Percentiles rank a stretch among this genome's conserved stretches.
phyloP scores from a whole-genome alignment of 345 rosid species.

The Bruguiera parviflora region DNA sequence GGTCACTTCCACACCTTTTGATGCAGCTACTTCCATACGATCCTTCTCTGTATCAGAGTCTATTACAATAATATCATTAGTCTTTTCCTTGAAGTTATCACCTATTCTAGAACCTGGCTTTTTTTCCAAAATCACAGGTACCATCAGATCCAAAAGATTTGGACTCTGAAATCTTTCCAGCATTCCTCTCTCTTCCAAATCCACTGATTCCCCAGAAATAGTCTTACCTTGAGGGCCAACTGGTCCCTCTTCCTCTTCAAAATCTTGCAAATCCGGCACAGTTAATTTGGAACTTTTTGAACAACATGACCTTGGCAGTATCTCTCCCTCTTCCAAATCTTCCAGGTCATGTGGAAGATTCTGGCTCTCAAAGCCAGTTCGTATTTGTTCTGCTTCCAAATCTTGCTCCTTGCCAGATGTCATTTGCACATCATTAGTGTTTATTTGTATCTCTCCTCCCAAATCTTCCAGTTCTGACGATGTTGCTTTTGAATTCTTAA shows the following conservation, averaged over 20 bases:
- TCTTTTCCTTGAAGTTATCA: not conserved
- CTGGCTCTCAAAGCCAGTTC: not conserved
- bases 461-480: not conserved
- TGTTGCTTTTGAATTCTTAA: not conserved
- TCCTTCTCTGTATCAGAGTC: constrained; percentile 4
- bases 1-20: not conserved
- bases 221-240: too few relatives aligned
- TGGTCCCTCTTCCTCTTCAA: not conserved
- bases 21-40: not conserved
- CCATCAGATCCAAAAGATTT: not conserved
- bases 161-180: not conserved
- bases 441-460: constrained; percentile 4
- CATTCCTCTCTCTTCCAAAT: constrained; percentile 8
- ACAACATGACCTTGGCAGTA: not conserved
- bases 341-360: not conserved
- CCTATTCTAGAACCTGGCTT: not conserved
- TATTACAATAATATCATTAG: not conserved
- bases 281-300: not conserved
- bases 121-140: not conserved
- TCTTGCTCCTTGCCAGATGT: not conserved
- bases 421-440: not conserved
- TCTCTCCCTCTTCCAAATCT: constrained; percentile 15
- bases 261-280: not conserved
- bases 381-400: constrained; percentile 3
- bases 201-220: not conserved